Percentiles rank a stretch among this genome's conserved stretches.
These are phyloP conservation scores for Daldinia sp. DNA, from an alignment of 2,329 filamentous ascomycete genomes.

Conservation along the genomic window DNA sequence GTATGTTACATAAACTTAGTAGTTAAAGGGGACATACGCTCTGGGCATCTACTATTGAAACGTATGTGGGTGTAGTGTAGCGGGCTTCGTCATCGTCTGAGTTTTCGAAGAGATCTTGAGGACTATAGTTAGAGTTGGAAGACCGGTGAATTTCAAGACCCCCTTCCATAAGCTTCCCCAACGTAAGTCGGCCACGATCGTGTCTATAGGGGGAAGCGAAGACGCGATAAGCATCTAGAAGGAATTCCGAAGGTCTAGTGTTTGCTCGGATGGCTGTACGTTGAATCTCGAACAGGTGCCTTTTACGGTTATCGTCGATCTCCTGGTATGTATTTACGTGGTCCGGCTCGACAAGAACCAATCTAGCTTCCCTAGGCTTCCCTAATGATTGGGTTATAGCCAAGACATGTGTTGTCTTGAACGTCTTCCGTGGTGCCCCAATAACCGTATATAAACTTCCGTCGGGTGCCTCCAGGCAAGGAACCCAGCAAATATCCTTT, in stretches of 20 bases:
- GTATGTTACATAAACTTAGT: no score
- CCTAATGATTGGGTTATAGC: slow-evolving; percentile 28
- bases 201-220: slow-evolving; percentile 17
- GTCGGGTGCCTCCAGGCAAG: slow-evolving; percentile 30
- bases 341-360: slow-evolving; percentile 13
- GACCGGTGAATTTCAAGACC: slow-evolving; percentile 6
- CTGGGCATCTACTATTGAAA: background rate
- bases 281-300: slow-evolving; percentile 33
- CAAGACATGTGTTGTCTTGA: slow-evolving; percentile 13
- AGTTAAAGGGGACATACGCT: slow-evolving; percentile 8
- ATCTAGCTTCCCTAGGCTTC: slow-evolving; percentile 11
- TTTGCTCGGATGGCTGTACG: slow-evolving; percentile 17
- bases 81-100: slow-evolving; percentile 24
- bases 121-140: slow-evolving; percentile 14
- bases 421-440: slow-evolving; percentile 28
- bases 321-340: slow-evolving; percentile 16
- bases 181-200: slow-evolving; percentile 1
- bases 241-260: background rate
- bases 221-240: slow-evolving; percentile 8
- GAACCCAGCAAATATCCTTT: slow-evolving; percentile 42
- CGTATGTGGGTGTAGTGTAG: slow-evolving; percentile 13
- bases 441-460: slow-evolving; percentile 41
- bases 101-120: slow-evolving; percentile 2
- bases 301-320: slow-evolving; percentile 24
- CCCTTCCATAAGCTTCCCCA: slow-evolving; percentile 16